Conservation (phyloP, 257 asterid species). For the Jacaranda mimosifolia region DNA sequence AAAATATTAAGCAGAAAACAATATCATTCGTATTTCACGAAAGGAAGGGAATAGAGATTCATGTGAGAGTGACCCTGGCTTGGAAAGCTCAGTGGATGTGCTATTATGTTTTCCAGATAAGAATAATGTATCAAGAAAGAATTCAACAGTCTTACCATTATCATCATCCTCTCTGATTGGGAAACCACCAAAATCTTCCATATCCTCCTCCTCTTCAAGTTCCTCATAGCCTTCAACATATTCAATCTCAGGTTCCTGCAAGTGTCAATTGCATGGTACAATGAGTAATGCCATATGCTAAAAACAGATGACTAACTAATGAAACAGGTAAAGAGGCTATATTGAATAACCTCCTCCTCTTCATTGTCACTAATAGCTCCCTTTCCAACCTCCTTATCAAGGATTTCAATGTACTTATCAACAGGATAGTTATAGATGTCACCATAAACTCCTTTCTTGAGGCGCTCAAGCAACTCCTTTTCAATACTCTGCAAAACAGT, state of each 20-base stretch:
- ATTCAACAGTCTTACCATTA: constrained; percentile 42
- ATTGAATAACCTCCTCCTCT: constrained; percentile 64
- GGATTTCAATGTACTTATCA: constrained; percentile 61
- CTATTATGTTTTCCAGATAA: background rate
- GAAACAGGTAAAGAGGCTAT: background rate
- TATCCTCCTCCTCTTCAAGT: constrained; percentile 92
- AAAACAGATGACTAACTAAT: constrained; percentile 11
- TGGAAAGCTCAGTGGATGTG: constrained; percentile 17
- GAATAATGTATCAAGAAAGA: background rate
- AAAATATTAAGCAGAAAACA: constrained; percentile 1
- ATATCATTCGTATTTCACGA: background rate
- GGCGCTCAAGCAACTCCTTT: constrained; percentile 87
- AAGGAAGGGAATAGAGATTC: background rate
- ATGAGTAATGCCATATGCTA: constrained; percentile 28
- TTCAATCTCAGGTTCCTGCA: constrained; percentile 74
- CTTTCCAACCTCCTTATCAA: constrained; percentile 56
- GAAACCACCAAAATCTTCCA: constrained; percentile 76
- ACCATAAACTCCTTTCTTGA: constrained; percentile 68
- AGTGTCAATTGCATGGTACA: constrained; percentile 26
- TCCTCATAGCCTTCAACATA: constrained; percentile 92
- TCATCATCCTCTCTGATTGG: constrained; percentile 49
- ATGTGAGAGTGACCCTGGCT: background rate
- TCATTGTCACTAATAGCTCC: constrained; percentile 57
- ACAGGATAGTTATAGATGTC: constrained; percentile 76
- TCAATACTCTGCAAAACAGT: constrained; percentile 72